These are phyloP conservation scores for Setaria viridis DNA, from an alignment of 202 grass and related monocot genomes.

Conservation along the genomic window DNA sequence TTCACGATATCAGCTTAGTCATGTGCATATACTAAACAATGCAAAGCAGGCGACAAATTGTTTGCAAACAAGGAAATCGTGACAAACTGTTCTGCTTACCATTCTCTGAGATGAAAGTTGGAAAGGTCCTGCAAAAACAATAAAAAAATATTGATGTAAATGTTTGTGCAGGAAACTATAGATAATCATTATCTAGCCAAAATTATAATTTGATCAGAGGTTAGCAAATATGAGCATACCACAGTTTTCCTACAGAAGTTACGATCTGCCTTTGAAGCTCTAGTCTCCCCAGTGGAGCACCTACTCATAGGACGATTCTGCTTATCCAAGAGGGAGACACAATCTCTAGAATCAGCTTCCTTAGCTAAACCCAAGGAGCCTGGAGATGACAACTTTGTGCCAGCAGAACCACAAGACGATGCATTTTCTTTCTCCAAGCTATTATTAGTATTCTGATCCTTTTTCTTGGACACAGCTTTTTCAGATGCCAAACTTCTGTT, in stretches of 20 bases:
- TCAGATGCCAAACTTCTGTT: constrained; percentile 30
- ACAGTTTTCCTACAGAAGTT: constrained; percentile 37
- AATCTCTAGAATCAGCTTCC: constrained; percentile 58
- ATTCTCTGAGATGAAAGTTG: constrained; percentile 52
- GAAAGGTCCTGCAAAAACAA: constrained; percentile 57
- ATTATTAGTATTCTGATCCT: constrained; percentile 46
- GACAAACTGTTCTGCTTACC: constrained; percentile 57
- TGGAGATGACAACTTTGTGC: constrained; percentile 58
- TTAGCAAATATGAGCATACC: constrained; percentile 59
- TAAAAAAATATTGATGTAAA: constrained; percentile 27
- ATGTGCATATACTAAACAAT: neutral
- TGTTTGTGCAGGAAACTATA: constrained; percentile 16
- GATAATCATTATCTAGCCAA: constrained; percentile 30
- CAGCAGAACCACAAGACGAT: constrained; percentile 87
- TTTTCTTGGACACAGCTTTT: constrained; percentile 53
- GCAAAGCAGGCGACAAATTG: neutral
- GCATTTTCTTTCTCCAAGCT: constrained; percentile 64
- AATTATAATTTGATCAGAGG: constrained; percentile 32
- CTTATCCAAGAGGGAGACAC: constrained; percentile 50
- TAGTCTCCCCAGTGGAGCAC: constrained; percentile 38
- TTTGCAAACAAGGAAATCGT: constrained; percentile 14
- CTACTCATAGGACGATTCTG: constrained; percentile 41
- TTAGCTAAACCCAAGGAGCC: constrained; percentile 55
- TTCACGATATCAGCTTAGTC: constrained; percentile 4
- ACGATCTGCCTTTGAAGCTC: constrained; percentile 45